Base-by-base conservation (phyloP, 768 basidiomycete species). In the Kwoniella dendrophila region DNA sequence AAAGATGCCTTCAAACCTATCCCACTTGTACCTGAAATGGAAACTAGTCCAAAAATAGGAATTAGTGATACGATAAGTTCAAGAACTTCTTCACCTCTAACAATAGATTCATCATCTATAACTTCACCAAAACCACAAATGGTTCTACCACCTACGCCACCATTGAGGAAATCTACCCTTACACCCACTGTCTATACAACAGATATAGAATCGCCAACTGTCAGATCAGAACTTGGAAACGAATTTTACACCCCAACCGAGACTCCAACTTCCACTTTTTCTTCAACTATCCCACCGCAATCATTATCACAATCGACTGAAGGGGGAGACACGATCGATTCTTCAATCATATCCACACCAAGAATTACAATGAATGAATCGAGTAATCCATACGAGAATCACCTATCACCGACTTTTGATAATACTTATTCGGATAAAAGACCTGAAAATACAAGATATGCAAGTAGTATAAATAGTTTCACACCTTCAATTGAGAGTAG, bases 1-100 rank as follows among this genome's bases (percentile, higher is more conserved):
- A 14, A 38, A 32, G 30, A 44, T 20, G 24, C 54, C 12, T 56
- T 59, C 40, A 56, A 29, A 24, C 63, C n/a, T n/a, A n/a, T n/a
- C n/a, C n/a, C n/a, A n/a, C n/a, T 56, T 8, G 47, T 47, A n/a
- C 60, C 59, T 8, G 63, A 64, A 43, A 7, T 64, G 24, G 56
- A 57, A 34, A 58, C 56, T 18, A 56, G 45, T 52, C 62, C 62
- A 11, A 51, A 43, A 11, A 34, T 57, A n/a, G n/a, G n/a, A n/a
- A n/a, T n/a, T n/a, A n/a, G n/a, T n/a, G n/a, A n/a, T n/a, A n/a
- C n/a, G n/a, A n/a, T n/a, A n/a, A n/a, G n/a, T n/a, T n/a, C n/a
- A n/a, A n/a, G n/a, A n/a, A n/a, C n/a, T n/a, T n/a, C n/a, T n/a
- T n/a, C n/a, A n/a, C n/a, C n/a, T n/a, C n/a, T n/a, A n/a, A n/a